A percentile compares a stretch with the other conserved stretches of the same genome.
Conservation (phyloP, 2,329 filamentous ascomycete genomes). For the Phyllosticta capitalensis region DNA sequence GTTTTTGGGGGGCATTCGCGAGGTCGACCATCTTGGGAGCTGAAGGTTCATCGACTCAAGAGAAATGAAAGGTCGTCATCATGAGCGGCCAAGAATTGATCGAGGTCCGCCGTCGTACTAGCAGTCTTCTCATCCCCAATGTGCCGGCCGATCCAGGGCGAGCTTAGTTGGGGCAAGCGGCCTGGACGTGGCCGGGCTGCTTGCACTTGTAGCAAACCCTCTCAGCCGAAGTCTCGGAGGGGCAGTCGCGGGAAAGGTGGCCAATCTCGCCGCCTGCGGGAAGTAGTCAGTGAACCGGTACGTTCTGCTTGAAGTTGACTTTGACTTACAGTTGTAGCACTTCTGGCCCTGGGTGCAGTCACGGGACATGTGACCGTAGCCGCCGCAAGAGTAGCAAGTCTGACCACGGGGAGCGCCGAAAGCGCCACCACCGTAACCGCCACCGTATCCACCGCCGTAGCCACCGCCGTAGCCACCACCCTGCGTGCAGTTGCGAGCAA, state of each 20-base stretch:
- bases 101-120: conserved; percentile 5
- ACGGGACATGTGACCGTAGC: conserved; percentile 93
- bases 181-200: conserved; percentile 82
- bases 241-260: conserved; percentile 92
- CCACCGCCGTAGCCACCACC: conserved; percentile 40
- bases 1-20: background rate
- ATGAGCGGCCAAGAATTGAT: conserved; percentile 1
- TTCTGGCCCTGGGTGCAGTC: conserved; percentile 99
- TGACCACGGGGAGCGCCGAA: conserved; percentile 40
- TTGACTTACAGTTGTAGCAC: conserved; percentile 87
- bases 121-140: conserved; percentile 1
- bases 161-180: conserved; percentile 75
- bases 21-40: conserved; percentile 3
- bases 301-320: background rate
- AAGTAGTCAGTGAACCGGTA: conserved; percentile 17
- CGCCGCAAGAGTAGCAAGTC: conserved; percentile 97
- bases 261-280: conserved; percentile 66
- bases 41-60: conserved; percentile 5
- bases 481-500: conserved; percentile 81
- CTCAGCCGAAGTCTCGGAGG: conserved; percentile 80
- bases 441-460: conserved; percentile 39
- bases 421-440: conserved; percentile 35
- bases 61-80: conserved; percentile 12
- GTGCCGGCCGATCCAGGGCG: conserved; percentile 1
- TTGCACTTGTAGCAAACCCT: conserved; percentile 98